Evolutionary conservation across 306 rosid species (phyloP), one percentile per base, ranked within the genome.

Genomic region (Castanopsis chinensis): DNA sequence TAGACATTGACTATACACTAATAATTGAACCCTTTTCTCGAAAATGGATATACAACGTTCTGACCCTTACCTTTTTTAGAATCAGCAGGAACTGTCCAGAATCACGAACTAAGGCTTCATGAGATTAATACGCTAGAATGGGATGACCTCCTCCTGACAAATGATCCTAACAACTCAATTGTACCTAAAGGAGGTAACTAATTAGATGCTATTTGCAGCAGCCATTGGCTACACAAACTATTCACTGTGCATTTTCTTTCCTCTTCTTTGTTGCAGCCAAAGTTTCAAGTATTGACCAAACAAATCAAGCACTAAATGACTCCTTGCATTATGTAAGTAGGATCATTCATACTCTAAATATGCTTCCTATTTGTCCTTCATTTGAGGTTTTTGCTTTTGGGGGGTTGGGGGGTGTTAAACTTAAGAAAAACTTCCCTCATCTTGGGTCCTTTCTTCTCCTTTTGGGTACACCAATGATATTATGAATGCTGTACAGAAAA

Each of bases 91-190:
- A 85, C 85, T 7, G 87, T 79, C 83, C 78, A 67, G 78, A 87
- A 72, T 85, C 89, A 88, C 71, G 93, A 94, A 74, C 76, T 80
- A 84, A 85, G 83, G 83, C 97, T 94, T 72, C 94, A 88, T 68
- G 99, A 96, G 85, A 89, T 96, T 80, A 96, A 96, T 82, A 93
- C 99, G 63, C 99, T 96, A 58, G 99, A 96, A 56, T 96, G 99
- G 99, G 97, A 96, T 80, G 99, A 96, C 23, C 96, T 96, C 63
- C 97, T 96, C 68, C 88, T 68, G 60, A 28, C 84, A 77, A 80
- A 87, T 68, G 97, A 91, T 76, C 85, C 69, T 69, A 74, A 69
- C 80, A 71, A 86, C 71, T 43, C 82, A 54, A 21, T 71, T 33
- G 19, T 77, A 3, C 81, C 81, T 82, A 73, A 81, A 80, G 92